A percentile compares a stretch with the other conserved stretches of the same genome.
phyloP scores from a whole-genome alignment of 805 yeast genomes.

The Kluyveromyces lactis region DNA sequence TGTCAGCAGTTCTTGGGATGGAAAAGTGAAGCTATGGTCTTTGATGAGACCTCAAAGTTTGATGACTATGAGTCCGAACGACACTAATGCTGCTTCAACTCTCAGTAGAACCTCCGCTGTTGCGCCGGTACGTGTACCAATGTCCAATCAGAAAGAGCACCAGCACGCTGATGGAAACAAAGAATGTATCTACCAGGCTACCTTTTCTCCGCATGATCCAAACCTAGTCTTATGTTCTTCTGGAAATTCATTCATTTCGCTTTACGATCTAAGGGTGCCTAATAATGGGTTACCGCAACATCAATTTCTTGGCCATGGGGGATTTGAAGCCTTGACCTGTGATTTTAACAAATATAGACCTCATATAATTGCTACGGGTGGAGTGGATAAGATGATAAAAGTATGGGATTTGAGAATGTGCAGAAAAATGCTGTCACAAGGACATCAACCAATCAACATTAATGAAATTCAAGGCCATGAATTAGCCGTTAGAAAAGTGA shows the following conservation, averaged over 20 bases:
- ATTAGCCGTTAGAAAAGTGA: constrained; percentile 72
- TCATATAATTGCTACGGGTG: constrained; percentile 73
- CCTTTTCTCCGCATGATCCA: constrained; percentile 80
- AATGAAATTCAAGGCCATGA: constrained; percentile 83
- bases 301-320: constrained; percentile 66
- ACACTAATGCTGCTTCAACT: constrained; percentile 8
- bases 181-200: constrained; percentile 71
- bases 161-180: constrained; percentile 30
- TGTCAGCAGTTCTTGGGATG: constrained; percentile 88
- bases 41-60: constrained; percentile 51
- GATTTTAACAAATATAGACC: constrained; percentile 91
- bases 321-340: constrained; percentile 68
- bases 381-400: constrained; percentile 80
- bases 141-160: constrained; percentile 31
- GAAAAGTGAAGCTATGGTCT: constrained; percentile 72
- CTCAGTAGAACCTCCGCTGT: constrained; percentile 10
- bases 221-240: constrained; percentile 56
- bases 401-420: constrained; percentile 86
- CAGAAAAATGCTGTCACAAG: constrained; percentile 26
- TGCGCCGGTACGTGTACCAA: constrained; percentile 25
- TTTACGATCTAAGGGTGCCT: constrained; percentile 77
- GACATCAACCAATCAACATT: constrained; percentile 53
- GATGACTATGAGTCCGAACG: constrained; percentile 42
- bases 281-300: constrained; percentile 41
- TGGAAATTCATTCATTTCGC: constrained; percentile 63